Percentiles rank a stretch among this genome's conserved stretches.
Evolutionary conservation across 208 protist genomes (phyloP).

Genomic region (Leishmania turanica): DNA sequence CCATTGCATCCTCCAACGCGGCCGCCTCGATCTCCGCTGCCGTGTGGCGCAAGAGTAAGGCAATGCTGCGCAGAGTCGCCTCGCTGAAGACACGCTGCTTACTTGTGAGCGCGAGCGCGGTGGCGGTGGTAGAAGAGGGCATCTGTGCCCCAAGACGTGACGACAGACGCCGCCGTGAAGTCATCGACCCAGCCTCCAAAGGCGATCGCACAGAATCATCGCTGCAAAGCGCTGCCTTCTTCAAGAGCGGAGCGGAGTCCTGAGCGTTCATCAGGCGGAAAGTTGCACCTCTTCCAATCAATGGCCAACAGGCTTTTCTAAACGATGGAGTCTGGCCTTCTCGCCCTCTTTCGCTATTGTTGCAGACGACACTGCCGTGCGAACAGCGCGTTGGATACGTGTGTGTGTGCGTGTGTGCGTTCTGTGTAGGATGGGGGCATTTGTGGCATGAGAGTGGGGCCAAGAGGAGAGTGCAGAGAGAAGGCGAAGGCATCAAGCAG

Average conservation of each 20-base stretch:
- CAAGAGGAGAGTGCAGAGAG: not conserved
- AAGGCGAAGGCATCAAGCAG: not conserved
- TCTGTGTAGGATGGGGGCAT: not conserved
- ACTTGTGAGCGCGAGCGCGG: conserved; percentile 23
- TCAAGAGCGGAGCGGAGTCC: not conserved
- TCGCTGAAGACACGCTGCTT: conserved; percentile 17
- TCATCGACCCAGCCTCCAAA: not conserved
- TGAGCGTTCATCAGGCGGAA: not conserved
- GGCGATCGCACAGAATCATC: not conserved
- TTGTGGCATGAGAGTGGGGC: not conserved
- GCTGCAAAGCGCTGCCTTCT: not conserved
- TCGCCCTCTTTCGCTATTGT: not conserved
- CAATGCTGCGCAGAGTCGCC: conserved; percentile 16
- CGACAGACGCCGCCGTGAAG: not conserved
- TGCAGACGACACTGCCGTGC: not conserved
- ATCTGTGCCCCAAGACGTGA: not conserved
- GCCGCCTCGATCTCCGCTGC: conserved; percentile 17
- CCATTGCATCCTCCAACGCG: conserved; percentile 20
- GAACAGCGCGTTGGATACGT: not conserved
- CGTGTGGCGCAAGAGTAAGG: conserved; percentile 6
- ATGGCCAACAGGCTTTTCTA: not conserved
- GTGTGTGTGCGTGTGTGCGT: not conserved
- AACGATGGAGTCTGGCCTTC: not conserved
- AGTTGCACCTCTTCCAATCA: not conserved
- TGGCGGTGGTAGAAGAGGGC: not conserved